phyloP scores from a whole-genome alignment of 2,329 filamentous ascomycete genomes.

The Scytalidium lignicola region DNA sequence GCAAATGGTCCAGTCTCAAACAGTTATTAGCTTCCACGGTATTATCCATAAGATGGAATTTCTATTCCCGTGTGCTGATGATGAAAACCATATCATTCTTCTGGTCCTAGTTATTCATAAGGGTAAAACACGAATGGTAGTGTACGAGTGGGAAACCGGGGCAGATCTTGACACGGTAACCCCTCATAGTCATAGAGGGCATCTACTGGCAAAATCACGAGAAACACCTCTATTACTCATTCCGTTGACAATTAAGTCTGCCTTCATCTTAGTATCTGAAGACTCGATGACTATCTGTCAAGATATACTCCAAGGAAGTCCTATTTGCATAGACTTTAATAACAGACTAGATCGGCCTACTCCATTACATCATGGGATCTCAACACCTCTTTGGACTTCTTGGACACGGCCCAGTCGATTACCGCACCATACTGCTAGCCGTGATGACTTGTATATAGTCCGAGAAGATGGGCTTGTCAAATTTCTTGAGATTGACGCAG shows the following conservation, averaged over 20 bases:
- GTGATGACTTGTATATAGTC: constrained; percentile 79
- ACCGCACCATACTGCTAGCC: constrained; percentile 53
- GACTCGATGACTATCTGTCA: constrained; percentile 52
- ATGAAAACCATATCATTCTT: constrained; percentile 70
- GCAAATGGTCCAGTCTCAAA: constrained; percentile 49
- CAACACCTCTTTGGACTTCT: constrained; percentile 66
- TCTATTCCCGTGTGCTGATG: constrained; percentile 62
- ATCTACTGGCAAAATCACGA: constrained; percentile 44
- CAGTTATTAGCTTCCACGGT: constrained; percentile 47
- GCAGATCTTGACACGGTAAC: constrained; percentile 42
- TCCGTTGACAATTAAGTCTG: constrained; percentile 63
- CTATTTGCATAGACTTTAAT: constrained; percentile 41
- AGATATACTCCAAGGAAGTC: constrained; percentile 46
- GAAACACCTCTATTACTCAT: constrained; percentile 65
- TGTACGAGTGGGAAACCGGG: constrained; percentile 57
- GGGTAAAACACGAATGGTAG: constrained; percentile 45
- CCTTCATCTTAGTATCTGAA: constrained; percentile 65
- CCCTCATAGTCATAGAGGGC: constrained; percentile 42
- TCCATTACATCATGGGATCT: constrained; percentile 40
- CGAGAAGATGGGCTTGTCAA: constrained; percentile 81
- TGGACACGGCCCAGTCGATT: constrained; percentile 75
- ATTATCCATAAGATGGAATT: constrained; percentile 86
- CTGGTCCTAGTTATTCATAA: constrained; percentile 55
- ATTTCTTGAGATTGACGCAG: constrained; percentile 62
- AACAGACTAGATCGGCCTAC: constrained; percentile 37